phyloP scores from a whole-genome alignment of 2,329 filamentous ascomycete genomes.

The Pseudogymnoascus sp. region DNA sequence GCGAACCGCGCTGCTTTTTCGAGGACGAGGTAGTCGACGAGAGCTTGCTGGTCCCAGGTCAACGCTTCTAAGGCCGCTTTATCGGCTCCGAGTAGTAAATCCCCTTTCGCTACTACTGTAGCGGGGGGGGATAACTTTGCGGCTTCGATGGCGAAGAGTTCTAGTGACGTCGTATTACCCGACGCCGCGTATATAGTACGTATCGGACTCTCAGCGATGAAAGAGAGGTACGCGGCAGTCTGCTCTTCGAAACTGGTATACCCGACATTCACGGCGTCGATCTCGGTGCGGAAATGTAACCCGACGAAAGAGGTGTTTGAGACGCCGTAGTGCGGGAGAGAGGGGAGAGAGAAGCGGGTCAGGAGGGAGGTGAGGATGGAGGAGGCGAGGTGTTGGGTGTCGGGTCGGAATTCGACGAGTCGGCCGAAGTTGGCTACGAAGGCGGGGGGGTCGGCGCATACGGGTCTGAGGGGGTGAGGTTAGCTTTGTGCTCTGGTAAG shows the following conservation, averaged over 20 bases:
- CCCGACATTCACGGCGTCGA: constrained; percentile 19
- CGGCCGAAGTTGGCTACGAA: background rate
- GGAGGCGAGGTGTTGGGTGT: background rate
- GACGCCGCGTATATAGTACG: constrained; percentile 36
- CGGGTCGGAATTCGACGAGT: background rate
- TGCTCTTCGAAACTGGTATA: constrained; percentile 29
- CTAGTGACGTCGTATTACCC: constrained; percentile 31
- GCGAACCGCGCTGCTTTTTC: constrained; percentile 34
- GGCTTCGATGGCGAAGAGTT: constrained; percentile 30
- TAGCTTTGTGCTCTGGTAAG: background rate
- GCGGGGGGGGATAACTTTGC: constrained; percentile 23
- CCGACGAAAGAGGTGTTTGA: background rate
- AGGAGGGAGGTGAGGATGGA: background rate
- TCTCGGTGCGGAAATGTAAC: background rate
- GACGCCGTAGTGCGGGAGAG: background rate
- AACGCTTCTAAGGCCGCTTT: constrained; percentile 28
- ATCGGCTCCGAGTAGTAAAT: constrained; percentile 32
- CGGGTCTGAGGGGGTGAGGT: background rate
- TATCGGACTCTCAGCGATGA: constrained; percentile 25
- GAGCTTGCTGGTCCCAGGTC: constrained; percentile 38
- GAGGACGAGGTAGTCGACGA: constrained; percentile 43
- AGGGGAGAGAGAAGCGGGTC: background rate
- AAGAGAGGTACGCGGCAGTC: constrained; percentile 30
- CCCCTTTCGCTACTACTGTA: constrained; percentile 35
- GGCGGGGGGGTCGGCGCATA: background rate